A percentile compares a stretch with the other conserved stretches of the same genome.
Evolutionary conservation across 805 yeast species (phyloP).

Genomic region (Saturnispora mendoncae): DNA sequence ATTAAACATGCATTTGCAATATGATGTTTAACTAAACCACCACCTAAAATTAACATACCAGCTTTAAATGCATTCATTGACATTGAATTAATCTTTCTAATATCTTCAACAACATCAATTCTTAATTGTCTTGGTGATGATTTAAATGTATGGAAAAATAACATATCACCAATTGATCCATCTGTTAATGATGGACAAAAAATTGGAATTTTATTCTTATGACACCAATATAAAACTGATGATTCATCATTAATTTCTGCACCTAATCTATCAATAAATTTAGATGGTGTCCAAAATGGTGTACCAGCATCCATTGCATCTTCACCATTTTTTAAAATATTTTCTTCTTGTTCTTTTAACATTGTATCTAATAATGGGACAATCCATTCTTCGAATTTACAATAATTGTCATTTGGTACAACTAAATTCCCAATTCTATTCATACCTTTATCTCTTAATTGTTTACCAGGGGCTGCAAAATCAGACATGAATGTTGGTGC

Average conservation of each 20-base stretch:
- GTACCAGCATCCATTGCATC: slow-evolving; percentile 56
- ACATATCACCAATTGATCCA: slow-evolving; percentile 98
- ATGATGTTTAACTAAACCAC: slow-evolving; percentile 94
- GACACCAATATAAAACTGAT: slow-evolving; percentile 95
- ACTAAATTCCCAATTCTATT: slow-evolving; percentile 95
- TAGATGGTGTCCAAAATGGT: slow-evolving; percentile 91
- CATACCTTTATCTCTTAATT: slow-evolving; percentile 88
- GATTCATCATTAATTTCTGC: slow-evolving; percentile 90
- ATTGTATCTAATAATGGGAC: slow-evolving; percentile 85
- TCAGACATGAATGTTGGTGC: slow-evolving; percentile 97
- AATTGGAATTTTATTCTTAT: slow-evolving; percentile 90
- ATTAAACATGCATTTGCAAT: slow-evolving; percentile 95
- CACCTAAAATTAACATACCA: slow-evolving; percentile 94
- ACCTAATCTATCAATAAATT: slow-evolving; percentile 85
- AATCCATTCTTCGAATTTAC: slow-evolving; percentile 97
- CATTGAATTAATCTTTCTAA: slow-evolving; percentile 82
- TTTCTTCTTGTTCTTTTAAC: slow-evolving; percentile 80
- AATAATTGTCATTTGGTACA: slow-evolving; percentile 97
- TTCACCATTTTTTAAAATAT: slow-evolving; percentile 43
- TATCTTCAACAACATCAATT: slow-evolving; percentile 89
- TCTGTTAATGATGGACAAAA: slow-evolving; percentile 98
- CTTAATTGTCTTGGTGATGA: slow-evolving; percentile 84
- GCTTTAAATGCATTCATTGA: slow-evolving; percentile 92
- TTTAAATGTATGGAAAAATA: slow-evolving; percentile 95
- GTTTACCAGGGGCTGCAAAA: slow-evolving; percentile 70